These are phyloP conservation scores for Macadamia integrifolia DNA, from an alignment of 164 flowering plant species.

Conservation along the genomic window DNA sequence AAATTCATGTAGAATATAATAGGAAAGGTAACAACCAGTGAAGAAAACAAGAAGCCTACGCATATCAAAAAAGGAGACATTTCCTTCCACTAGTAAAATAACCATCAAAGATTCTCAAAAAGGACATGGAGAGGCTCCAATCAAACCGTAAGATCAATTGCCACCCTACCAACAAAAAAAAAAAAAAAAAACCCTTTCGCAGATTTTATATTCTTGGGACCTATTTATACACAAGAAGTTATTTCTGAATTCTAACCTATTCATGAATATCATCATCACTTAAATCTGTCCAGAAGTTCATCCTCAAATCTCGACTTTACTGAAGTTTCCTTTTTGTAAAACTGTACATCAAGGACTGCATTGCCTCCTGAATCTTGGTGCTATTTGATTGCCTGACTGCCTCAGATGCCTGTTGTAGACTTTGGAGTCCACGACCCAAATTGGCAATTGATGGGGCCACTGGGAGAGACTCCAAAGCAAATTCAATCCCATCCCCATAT, in stretches of 20 bases:
- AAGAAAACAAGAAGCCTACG: too few relatives aligned
- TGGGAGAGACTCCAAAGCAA: conserved; percentile 76
- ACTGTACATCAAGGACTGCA: conserved; percentile 57
- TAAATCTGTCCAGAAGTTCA: conserved; percentile 5
- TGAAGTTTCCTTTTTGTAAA: conserved; percentile 40
- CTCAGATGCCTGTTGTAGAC: conserved; percentile 58
- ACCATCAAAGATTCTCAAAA: too few relatives aligned
- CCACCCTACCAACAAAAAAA: too few relatives aligned
- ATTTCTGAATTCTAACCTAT: not conserved
- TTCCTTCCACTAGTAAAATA: too few relatives aligned
- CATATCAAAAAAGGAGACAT: too few relatives aligned
- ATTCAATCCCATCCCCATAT: conserved; percentile 90
- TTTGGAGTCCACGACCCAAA: conserved; percentile 81
- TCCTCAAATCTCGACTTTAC: conserved; percentile 19
- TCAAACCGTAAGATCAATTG: too few relatives aligned
- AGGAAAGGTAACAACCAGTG: too few relatives aligned
- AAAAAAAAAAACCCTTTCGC: too few relatives aligned
- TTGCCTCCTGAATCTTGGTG: conserved; percentile 52
- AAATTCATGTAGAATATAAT: too few relatives aligned
- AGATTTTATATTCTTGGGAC: too few relatives aligned
- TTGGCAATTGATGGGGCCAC: conserved; percentile 74
- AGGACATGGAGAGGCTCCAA: too few relatives aligned
- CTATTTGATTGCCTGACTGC: conserved; percentile 35
- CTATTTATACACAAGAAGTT: too few relatives aligned
- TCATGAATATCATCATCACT: not conserved